A percentile compares a stretch with the other conserved stretches of the same genome.
Evolutionary conservation across 352 stramenopile genomes (phyloP).

Genomic region (Globisporangium spiculum): DNA sequence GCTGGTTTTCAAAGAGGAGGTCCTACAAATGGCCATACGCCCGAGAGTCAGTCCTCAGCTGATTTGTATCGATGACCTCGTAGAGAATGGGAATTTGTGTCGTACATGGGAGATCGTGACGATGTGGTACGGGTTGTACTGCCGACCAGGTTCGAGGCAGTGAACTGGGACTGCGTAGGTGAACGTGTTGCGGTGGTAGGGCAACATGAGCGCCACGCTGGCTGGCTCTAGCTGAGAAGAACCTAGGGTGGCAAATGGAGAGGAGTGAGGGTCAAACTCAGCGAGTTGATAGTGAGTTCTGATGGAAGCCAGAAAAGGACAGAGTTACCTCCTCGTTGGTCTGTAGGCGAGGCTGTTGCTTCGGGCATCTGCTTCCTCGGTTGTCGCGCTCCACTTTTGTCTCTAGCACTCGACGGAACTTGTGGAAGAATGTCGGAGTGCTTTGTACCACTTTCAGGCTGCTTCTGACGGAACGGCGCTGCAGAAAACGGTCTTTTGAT

Average conservation of each 20-base stretch:
- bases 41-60: not conserved
- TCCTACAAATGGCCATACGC: not conserved
- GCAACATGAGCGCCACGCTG: not conserved
- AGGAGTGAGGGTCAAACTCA: not conserved
- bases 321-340: not conserved
- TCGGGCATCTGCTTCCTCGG: not conserved
- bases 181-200: constrained; percentile 48
- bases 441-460: not conserved
- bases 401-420: not conserved
- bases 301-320: not conserved
- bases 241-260: not conserved
- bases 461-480: not conserved
- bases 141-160: constrained; percentile 36
- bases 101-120: constrained; percentile 55
- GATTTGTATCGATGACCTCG: not conserved
- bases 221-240: not conserved
- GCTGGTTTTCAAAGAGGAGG: constrained; percentile 19
- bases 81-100: not conserved
- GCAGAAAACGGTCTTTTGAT: constrained; percentile 8
- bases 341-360: not conserved
- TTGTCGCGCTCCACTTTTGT: too few relatives aligned
- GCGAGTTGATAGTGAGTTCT: not conserved
- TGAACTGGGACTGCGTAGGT: constrained; percentile 63
- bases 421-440: not conserved
- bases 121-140: constrained; percentile 73